Conservation (phyloP, 2,329 filamentous ascomycete species). For the Fusarium floridanum region DNA sequence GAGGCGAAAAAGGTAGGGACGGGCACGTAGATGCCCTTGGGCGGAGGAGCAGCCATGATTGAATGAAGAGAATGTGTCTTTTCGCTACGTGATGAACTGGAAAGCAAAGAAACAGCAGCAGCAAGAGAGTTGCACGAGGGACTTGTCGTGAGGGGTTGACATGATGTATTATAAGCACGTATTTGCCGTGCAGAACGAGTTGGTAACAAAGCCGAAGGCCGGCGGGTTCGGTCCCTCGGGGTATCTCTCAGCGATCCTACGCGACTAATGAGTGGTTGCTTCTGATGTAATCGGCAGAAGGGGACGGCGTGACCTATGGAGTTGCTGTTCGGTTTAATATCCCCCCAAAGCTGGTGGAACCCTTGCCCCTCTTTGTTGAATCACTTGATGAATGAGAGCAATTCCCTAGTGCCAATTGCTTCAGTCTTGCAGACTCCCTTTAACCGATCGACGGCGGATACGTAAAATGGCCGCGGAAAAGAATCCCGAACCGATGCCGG, state of each 20-base stretch:
- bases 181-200: constrained; percentile 1
- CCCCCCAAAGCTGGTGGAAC: constrained; percentile 23
- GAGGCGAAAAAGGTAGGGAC: constrained; percentile 73
- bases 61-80: neutral
- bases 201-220: constrained; percentile 17
- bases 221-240: constrained; percentile 41
- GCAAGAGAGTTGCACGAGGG: neutral
- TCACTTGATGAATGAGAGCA: neutral
- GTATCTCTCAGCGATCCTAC: constrained; percentile 39
- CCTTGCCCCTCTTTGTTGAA: constrained; percentile 16
- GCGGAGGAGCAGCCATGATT: constrained; percentile 55
- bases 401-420: neutral
- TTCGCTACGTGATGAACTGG: neutral
- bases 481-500: neutral
- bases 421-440: neutral
- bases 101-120: neutral
- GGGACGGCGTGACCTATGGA: constrained; percentile 21
- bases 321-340: neutral
- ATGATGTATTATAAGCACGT: constrained; percentile 38
- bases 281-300: constrained; percentile 28
- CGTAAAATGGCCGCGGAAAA: neutral
- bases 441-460: neutral
- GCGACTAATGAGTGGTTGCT: neutral
- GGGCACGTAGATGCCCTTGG: constrained; percentile 70
- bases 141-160: constrained; percentile 31